These are phyloP conservation scores for Ustilago cynodontis DNA, from an alignment of 1,284 basidiomycete genomes.

Conservation along the genomic window DNA sequence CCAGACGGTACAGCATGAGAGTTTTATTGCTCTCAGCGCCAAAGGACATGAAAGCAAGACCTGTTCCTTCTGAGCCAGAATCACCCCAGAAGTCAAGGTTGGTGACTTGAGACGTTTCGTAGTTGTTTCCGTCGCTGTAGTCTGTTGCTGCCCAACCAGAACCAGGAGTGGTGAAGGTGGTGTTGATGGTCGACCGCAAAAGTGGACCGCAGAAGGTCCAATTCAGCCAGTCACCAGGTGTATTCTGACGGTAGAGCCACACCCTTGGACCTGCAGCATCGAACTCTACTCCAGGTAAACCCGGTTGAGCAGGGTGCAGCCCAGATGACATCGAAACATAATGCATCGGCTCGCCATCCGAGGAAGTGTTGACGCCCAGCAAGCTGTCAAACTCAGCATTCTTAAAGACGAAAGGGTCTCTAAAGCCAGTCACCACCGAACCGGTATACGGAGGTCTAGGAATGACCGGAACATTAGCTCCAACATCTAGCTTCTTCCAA, in stretches of 20 bases:
- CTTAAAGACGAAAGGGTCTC: constrained; percentile 41
- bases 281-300: constrained; percentile 18
- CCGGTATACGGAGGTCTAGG: constrained; percentile 31
- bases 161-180: constrained; percentile 28
- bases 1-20: constrained; percentile 35
- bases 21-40: constrained; percentile 41
- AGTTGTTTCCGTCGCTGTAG: constrained; percentile 40
- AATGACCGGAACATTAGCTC: constrained; percentile 31
- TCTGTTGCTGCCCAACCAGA: constrained; percentile 23
- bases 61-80: constrained; percentile 3
- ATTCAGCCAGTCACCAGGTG: constrained; percentile 24
- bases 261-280: constrained; percentile 25
- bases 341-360: constrained; percentile 10
- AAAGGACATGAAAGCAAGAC: constrained; percentile 24
- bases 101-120: constrained; percentile 26
- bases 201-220: constrained; percentile 36
- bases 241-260: constrained; percentile 32
- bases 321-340: constrained; percentile 28
- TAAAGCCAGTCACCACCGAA: constrained; percentile 34
- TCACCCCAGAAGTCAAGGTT: constrained; percentile 29
- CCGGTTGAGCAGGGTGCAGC: constrained; percentile 16
- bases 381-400: constrained; percentile 27
- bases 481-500: constrained; percentile 41
- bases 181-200: constrained; percentile 25
- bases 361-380: constrained; percentile 9